A percentile compares a stretch with the other conserved stretches of the same genome.
phyloP scores from a whole-genome alignment of 495 filamentous ascomycete genomes.

The Aspergillus biplanus region DNA sequence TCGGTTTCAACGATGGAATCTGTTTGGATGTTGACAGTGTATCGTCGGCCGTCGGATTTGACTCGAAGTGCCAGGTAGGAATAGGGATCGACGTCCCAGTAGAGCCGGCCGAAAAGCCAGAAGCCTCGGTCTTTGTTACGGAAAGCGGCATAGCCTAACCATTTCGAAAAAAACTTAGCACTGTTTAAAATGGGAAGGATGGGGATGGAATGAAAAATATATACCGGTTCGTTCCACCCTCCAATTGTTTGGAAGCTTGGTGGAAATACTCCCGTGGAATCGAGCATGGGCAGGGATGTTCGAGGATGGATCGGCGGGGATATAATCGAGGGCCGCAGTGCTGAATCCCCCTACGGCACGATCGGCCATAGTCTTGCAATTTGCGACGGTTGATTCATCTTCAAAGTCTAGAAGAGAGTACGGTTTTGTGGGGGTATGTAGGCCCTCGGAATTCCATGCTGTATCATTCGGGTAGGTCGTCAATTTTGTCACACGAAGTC shows the following conservation, averaged over 20 bases:
- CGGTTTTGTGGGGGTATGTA: slow-evolving; percentile 52
- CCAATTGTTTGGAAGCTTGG: slow-evolving; percentile 65
- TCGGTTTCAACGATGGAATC: slow-evolving; percentile 91
- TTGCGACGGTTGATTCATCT: slow-evolving; percentile 59
- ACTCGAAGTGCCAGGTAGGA: slow-evolving; percentile 85
- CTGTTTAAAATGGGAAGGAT: background rate
- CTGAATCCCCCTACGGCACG: slow-evolving; percentile 85
- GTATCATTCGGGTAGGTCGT: slow-evolving; percentile 14
- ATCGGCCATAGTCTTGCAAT: slow-evolving; percentile 86
- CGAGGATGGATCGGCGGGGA: slow-evolving; percentile 49
- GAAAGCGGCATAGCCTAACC: slow-evolving; percentile 88
- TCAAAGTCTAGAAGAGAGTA: slow-evolving; percentile 62
- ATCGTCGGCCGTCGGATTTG: slow-evolving; percentile 87
- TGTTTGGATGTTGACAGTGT: slow-evolving; percentile 94
- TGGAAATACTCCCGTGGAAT: slow-evolving; percentile 89
- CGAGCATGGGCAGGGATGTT: slow-evolving; percentile 61
- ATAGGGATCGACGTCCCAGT: slow-evolving; percentile 91
- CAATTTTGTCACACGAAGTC: slow-evolving; percentile 2
- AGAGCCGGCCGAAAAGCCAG: slow-evolving; percentile 76
- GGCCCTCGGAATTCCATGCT: slow-evolving; percentile 56
- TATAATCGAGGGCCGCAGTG: slow-evolving; percentile 68
- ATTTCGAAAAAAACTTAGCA: slow-evolving; percentile 6
- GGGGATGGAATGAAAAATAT: slow-evolving; percentile 34
- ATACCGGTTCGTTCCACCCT: slow-evolving; percentile 64
- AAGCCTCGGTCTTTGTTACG: slow-evolving; percentile 62